Evolutionary conservation across 2,329 filamentous ascomycete species (phyloP).

Genomic region (Fusarium sp.): DNA sequence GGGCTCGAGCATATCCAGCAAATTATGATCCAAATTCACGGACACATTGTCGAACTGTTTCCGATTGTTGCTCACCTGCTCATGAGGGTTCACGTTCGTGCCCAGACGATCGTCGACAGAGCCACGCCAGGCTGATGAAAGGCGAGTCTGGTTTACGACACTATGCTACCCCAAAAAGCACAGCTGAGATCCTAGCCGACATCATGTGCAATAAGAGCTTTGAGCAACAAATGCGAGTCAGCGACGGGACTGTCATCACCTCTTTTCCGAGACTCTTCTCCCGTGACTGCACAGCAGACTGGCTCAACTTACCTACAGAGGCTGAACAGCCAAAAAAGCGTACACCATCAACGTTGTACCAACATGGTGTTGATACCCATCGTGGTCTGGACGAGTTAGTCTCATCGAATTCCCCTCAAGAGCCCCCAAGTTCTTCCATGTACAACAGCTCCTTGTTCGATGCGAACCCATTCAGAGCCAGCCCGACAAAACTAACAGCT

Average conservation of each 20-base stretch:
- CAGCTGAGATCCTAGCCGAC: conserved; percentile 33
- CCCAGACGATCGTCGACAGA: conserved; percentile 25
- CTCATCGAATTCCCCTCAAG: conserved; percentile 14
- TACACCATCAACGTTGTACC: conserved; percentile 37
- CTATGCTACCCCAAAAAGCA: conserved; percentile 30
- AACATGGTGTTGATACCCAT: conserved; percentile 49
- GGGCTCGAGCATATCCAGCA: conserved; percentile 33
- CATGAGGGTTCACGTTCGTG: conserved; percentile 15
- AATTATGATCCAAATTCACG: background rate
- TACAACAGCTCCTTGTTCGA: conserved; percentile 37
- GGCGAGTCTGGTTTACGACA: conserved; percentile 37
- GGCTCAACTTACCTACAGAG: conserved; percentile 42
- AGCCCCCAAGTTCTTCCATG: conserved; percentile 17
- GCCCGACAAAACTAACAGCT: background rate
- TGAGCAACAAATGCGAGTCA: conserved; percentile 26
- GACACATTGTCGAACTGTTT: conserved; percentile 27
- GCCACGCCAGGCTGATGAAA: conserved; percentile 5
- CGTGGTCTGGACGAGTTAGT: conserved; percentile 15
- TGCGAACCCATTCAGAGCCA: conserved; percentile 38
- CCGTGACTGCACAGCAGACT: conserved; percentile 49
- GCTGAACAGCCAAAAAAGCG: conserved; percentile 23
- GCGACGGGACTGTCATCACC: conserved; percentile 44
- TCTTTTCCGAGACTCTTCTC: conserved; percentile 50
- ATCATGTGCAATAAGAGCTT: conserved; percentile 33
- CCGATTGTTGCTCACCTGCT: conserved; percentile 36